These are phyloP conservation scores for Xylaria nigripes DNA, from an alignment of 495 filamentous ascomycete genomes.

Conservation along the genomic window DNA sequence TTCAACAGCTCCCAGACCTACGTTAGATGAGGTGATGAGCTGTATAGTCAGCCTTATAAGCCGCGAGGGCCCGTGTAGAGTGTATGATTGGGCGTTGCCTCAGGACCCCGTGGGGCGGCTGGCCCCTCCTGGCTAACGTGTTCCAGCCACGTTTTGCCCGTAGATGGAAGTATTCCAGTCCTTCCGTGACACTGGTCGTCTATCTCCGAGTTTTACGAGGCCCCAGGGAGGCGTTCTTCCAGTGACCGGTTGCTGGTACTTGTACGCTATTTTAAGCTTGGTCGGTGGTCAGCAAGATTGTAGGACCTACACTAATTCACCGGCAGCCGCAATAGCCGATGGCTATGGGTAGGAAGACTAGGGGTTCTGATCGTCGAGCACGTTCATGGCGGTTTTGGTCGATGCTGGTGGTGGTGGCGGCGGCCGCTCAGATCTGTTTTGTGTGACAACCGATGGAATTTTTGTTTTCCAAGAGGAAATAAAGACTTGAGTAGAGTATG, in stretches of 20 bases:
- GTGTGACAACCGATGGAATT: too few species aligned
- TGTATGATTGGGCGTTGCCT: not conserved
- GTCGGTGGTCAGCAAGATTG: conserved; percentile 4
- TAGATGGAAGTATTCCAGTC: not conserved
- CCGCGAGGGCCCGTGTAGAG: not conserved
- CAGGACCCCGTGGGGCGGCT: not conserved
- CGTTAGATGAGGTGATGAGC: too few species aligned
- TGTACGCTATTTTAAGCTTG: conserved; percentile 6
- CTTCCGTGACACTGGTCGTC: not conserved
- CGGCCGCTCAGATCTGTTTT: not conserved
- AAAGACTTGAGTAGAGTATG: not conserved
- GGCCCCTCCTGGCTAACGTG: too few species aligned
- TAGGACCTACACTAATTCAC: not conserved
- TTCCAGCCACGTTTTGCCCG: conserved; percentile 7
- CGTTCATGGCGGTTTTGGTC: not conserved
- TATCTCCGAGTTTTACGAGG: not conserved
- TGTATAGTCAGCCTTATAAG: not conserved
- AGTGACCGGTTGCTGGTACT: not conserved
- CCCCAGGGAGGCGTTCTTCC: not conserved
- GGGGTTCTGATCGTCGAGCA: not conserved
- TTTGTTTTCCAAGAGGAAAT: too few species aligned
- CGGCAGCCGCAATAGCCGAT: not conserved
- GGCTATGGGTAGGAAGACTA: not conserved
- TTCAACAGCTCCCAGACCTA: too few species aligned
- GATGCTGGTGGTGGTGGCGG: not conserved